Conservation (phyloP, 768 basidiomycete species). For the Kwoniella sp. region DNA sequence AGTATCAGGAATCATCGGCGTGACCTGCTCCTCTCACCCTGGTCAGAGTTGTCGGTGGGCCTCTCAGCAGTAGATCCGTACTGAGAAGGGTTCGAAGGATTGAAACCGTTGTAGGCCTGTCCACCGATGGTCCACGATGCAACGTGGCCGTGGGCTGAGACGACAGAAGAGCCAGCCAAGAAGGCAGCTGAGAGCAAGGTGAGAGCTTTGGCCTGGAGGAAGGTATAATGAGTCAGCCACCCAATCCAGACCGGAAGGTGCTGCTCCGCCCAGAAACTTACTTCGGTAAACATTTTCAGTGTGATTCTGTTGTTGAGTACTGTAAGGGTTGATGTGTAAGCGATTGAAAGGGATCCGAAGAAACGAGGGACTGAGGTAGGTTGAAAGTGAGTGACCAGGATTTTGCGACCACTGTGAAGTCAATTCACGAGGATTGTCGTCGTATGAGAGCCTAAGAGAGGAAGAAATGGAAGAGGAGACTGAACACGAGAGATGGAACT, state of each 20-base stretch:
- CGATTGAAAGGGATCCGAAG: background rate
- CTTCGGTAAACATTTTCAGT: background rate
- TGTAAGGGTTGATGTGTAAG: background rate
- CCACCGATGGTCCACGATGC: slow-evolving; percentile 18
- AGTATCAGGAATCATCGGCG: too few relatives aligned
- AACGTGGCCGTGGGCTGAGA: slow-evolving; percentile 25
- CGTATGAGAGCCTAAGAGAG: background rate
- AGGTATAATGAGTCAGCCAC: background rate
- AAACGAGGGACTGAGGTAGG: slow-evolving; percentile 1
- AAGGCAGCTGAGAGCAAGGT: slow-evolving; percentile 5
- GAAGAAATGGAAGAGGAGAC: background rate
- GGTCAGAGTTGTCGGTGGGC: slow-evolving; percentile 21
- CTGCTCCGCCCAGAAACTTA: background rate
- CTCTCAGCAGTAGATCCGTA: slow-evolving; percentile 19
- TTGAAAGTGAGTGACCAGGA: slow-evolving; percentile 3
- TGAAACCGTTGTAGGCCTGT: slow-evolving; percentile 18
- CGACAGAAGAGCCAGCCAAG: slow-evolving; percentile 10
- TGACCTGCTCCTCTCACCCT: slow-evolving; percentile 10
- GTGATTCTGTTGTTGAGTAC: background rate
- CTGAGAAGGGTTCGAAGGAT: slow-evolving; percentile 26
- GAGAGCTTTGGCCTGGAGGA: slow-evolving; percentile 8
- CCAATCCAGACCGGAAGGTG: background rate
- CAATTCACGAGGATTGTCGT: slow-evolving; percentile 6
- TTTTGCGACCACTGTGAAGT: slow-evolving; percentile 2
- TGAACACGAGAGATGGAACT: background rate